Percentiles rank a stretch among this genome's conserved stretches.
These are phyloP conservation scores for Salix viminalis DNA, from an alignment of 345 rosid genomes.

Conservation along the genomic window DNA sequence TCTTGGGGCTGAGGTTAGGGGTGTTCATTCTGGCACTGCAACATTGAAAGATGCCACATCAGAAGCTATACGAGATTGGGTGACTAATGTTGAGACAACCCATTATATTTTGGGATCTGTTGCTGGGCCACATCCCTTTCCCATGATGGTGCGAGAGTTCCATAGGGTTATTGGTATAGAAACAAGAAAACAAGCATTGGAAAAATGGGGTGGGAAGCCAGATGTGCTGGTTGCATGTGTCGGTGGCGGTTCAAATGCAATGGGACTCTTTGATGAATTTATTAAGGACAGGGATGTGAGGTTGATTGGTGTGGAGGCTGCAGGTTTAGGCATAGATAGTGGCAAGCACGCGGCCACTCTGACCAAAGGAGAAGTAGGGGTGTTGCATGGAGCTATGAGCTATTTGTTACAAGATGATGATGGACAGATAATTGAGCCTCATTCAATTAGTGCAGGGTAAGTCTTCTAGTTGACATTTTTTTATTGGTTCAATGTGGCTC, in stretches of 20 bases:
- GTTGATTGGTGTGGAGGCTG: conserved; percentile 96
- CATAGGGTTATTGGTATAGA: conserved; percentile 89
- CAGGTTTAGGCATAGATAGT: conserved; percentile 83
- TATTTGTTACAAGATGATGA: conserved; percentile 89
- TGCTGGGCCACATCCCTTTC: conserved; percentile 98
- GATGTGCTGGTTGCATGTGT: conserved; percentile 90
- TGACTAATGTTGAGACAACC: conserved; percentile 88
- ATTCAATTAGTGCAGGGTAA: conserved; percentile 96
- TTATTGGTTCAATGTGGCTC: not conserved
- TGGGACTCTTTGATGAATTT: conserved; percentile 95
- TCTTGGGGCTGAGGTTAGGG: conserved; percentile 81
- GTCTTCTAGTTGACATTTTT: not conserved
- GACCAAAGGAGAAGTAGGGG: conserved; percentile 82
- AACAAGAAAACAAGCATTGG: conserved; percentile 77
- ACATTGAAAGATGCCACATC: conserved; percentile 36
- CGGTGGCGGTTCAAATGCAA: conserved; percentile 93
- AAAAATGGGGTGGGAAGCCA: conserved; percentile 96
- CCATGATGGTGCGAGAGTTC: conserved; percentile 93
- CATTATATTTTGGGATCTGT: conserved; percentile 93
- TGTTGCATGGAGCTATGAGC: conserved; percentile 96
- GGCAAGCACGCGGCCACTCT: conserved; percentile 95
- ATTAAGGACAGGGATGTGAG: conserved; percentile 67
- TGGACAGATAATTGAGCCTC: conserved; percentile 90
- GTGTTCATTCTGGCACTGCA: conserved; percentile 23
- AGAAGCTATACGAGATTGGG: conserved; percentile 77